A percentile compares a stretch with the other conserved stretches of the same genome.
Conservation (phyloP, 2,329 filamentous ascomycete species). For the Gliomastix tumulicola region DNA sequence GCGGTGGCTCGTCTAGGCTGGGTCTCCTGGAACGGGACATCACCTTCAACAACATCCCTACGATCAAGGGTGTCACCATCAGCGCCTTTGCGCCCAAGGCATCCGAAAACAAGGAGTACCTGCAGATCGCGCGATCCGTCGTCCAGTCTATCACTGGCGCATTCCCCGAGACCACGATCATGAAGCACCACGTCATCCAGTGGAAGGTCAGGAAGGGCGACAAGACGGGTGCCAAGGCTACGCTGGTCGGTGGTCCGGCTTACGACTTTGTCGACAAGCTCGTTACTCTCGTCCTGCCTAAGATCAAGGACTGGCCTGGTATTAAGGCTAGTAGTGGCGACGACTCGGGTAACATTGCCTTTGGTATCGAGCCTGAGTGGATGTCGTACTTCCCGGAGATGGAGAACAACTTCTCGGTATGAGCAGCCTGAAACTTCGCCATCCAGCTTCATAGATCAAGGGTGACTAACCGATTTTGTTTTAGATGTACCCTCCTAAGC, state of each 20-base stretch:
- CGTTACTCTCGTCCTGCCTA: constrained; percentile 83
- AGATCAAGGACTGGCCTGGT: constrained; percentile 93
- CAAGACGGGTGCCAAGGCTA: constrained; percentile 68
- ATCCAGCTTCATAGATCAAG: too few relatives aligned
- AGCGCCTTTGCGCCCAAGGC: constrained; percentile 69
- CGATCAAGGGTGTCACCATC: constrained; percentile 73
- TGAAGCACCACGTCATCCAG: constrained; percentile 62
- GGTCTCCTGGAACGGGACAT: constrained; percentile 66
- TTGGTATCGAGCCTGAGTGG: constrained; percentile 69
- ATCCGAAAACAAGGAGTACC: constrained; percentile 61
- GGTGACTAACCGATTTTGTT: too few relatives aligned
- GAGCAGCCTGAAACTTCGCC: too few relatives aligned
- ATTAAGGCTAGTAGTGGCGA: constrained; percentile 63
- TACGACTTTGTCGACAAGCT: constrained; percentile 88
- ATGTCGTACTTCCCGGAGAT: constrained; percentile 88
- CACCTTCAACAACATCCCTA: constrained; percentile 78
- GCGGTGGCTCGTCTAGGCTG: constrained; percentile 57
- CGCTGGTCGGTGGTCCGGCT: constrained; percentile 72
- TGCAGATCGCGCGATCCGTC: constrained; percentile 79
- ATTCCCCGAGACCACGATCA: constrained; percentile 62
- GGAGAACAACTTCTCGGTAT: constrained; percentile 89
- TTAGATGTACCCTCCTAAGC: constrained; percentile 55
- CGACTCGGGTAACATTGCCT: constrained; percentile 77
- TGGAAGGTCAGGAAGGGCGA: constrained; percentile 70
- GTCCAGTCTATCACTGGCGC: constrained; percentile 81